Conservation (phyloP, 352 stramenopile genomes). For the Pythium rishiriense region DNA sequence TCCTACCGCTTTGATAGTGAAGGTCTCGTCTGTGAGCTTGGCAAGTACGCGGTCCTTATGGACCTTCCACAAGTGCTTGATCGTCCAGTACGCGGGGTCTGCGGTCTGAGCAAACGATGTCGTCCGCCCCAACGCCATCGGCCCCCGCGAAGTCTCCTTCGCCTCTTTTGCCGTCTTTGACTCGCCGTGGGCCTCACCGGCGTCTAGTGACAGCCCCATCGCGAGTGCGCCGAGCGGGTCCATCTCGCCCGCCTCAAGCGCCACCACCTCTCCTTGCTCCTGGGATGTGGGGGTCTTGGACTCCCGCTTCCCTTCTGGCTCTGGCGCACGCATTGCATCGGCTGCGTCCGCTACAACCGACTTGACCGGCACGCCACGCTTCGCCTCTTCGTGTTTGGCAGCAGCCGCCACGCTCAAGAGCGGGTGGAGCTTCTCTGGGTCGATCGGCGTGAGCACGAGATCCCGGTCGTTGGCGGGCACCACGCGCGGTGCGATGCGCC, state of each 20-base stretch:
- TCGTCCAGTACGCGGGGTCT: constrained; percentile 25
- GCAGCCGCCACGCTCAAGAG: constrained; percentile 11
- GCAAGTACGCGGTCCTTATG: constrained; percentile 70
- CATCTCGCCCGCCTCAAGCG: constrained; percentile 65
- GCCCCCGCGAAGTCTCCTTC: not conserved
- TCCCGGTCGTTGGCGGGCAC: constrained; percentile 31
- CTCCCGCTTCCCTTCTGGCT: not conserved
- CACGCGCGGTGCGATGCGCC: constrained; percentile 45
- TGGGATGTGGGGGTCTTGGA: not conserved
- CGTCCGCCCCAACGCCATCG: not conserved
- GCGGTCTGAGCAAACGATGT: constrained; percentile 1
- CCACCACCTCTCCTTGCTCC: constrained; percentile 41
- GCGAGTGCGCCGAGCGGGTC: constrained; percentile 64
- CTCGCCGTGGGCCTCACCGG: not conserved
- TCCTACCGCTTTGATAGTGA: constrained; percentile 72
- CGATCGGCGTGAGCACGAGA: constrained; percentile 25
- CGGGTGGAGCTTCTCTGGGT: constrained; percentile 45
- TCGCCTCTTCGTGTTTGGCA: not conserved
- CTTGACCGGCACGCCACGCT: not conserved
- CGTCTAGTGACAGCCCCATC: constrained; percentile 16
- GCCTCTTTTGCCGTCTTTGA: not conserved
- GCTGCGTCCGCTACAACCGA: not conserved
- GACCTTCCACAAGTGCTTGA: constrained; percentile 63
- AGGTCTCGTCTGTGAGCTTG: constrained; percentile 64
- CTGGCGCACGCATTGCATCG: too few species aligned